phyloP scores from a whole-genome alignment of 148 eudicot species.

The Agrostemma githago region DNA sequence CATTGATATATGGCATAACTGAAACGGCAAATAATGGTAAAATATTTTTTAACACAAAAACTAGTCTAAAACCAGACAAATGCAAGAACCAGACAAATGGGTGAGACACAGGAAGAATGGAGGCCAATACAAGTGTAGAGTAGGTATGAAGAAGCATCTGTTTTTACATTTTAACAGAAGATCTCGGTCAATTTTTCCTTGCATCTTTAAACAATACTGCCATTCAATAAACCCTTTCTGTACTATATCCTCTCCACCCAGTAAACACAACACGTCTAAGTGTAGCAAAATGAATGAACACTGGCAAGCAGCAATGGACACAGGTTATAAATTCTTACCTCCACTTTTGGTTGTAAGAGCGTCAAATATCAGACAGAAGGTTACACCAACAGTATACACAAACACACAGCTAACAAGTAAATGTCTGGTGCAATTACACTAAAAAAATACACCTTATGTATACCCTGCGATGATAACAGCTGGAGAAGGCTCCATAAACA shows the following conservation, averaged over 20 bases:
- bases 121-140: neutral
- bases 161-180: neutral
- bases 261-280: neutral
- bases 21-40: neutral
- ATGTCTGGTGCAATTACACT: neutral
- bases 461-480: neutral
- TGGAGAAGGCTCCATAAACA: neutral
- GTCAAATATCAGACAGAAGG: neutral
- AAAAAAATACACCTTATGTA: neutral
- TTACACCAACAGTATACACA: neutral
- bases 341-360: neutral
- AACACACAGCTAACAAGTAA: neutral
- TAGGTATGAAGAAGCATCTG: neutral
- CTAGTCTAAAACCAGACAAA: neutral
- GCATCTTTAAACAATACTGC: neutral
- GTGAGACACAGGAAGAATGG: neutral
- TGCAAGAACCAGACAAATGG: neutral
- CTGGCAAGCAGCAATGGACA: neutral
- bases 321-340: neutral
- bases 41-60: neutral
- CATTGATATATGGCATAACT: neutral
- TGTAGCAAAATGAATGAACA: neutral
- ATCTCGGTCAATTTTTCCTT: neutral
- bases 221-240: neutral
- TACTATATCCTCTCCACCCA: constrained; percentile 1